Percentiles rank a stretch among this genome's conserved stretches.
phyloP scores from a whole-genome alignment of 2,329 filamentous ascomycete genomes.

The Exophiala mesophila region DNA sequence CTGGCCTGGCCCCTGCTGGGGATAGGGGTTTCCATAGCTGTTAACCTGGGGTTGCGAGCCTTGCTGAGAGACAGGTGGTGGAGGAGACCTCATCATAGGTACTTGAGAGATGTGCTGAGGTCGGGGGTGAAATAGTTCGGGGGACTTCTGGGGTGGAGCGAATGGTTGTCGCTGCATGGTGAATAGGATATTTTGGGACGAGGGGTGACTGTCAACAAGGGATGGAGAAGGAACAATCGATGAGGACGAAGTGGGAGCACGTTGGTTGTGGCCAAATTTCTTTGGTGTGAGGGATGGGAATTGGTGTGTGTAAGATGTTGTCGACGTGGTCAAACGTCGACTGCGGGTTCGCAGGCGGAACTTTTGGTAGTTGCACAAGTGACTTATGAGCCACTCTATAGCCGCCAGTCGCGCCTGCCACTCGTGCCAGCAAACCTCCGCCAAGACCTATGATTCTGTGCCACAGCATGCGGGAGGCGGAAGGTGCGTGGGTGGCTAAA shows the following conservation, averaged over 20 bases:
- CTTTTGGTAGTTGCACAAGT: neutral
- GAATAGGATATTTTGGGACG: no score
- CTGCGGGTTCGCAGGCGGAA: neutral
- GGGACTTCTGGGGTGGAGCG: constrained; percentile 71
- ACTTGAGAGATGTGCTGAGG: constrained; percentile 98
- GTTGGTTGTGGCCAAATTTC: neutral
- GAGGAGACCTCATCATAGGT: constrained; percentile 91
- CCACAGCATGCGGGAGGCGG: no score
- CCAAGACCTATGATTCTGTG: no score
- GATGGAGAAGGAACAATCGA: neutral
- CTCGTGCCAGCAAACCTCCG: neutral
- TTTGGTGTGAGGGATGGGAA: neutral
- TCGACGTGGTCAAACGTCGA: neutral
- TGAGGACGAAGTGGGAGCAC: neutral
- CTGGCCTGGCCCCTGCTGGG: constrained; percentile 39
- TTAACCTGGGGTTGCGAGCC: constrained; percentile 41
- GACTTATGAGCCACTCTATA: no score
- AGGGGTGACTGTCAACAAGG: neutral
- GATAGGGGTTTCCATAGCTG: constrained; percentile 47
- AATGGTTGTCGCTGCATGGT: constrained; percentile 84
- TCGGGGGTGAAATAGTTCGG: constrained; percentile 92
- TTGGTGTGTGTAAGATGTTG: neutral
- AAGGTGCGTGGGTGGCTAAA: no score
- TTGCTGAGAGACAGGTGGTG: constrained; percentile 70
- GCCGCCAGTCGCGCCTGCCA: neutral